A percentile compares a stretch with the other conserved stretches of the same genome.
These are phyloP conservation scores for Metschnikowia gelsemii DNA, from an alignment of 805 yeast genomes.

Conservation along the genomic window DNA sequence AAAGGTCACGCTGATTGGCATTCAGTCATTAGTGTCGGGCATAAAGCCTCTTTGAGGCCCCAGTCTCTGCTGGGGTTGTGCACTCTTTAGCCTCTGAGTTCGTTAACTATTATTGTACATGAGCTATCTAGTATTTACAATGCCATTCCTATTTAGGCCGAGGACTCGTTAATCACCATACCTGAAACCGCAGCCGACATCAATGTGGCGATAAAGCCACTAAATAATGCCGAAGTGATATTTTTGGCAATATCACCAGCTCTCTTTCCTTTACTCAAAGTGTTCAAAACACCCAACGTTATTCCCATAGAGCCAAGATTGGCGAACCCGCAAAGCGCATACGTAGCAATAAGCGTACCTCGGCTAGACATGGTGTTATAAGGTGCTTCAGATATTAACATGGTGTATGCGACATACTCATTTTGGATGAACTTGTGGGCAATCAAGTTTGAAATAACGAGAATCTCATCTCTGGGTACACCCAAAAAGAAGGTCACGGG, in stretches of 20 bases:
- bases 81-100: too few species aligned
- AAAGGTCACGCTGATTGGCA: too few species aligned
- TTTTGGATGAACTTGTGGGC: conserved; percentile 60
- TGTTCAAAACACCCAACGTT: conserved; percentile 57
- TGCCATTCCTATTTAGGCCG: not conserved
- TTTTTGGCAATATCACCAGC: conserved; percentile 47
- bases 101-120: too few species aligned
- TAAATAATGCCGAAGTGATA: conserved; percentile 48
- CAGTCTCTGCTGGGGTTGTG: too few species aligned
- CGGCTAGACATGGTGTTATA: conserved; percentile 49
- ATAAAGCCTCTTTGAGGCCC: too few species aligned
- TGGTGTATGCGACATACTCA: conserved; percentile 55
- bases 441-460: conserved; percentile 50
- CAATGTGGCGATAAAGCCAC: conserved; percentile 55
- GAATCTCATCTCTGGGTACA: conserved; percentile 42
- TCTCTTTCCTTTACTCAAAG: conserved; percentile 51
- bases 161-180: conserved; percentile 50
- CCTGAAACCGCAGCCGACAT: conserved; percentile 61
- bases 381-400: conserved; percentile 42
- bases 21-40: too few species aligned
- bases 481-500: conserved; percentile 63
- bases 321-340: conserved; percentile 62
- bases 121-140: not conserved
- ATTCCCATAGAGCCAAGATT: conserved; percentile 63
- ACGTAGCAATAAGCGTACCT: conserved; percentile 56